Evolutionary conservation across 140 eudicot species (phyloP), one percentile per base, ranked within the genome.

Genomic region (Flaveria floridana): DNA sequence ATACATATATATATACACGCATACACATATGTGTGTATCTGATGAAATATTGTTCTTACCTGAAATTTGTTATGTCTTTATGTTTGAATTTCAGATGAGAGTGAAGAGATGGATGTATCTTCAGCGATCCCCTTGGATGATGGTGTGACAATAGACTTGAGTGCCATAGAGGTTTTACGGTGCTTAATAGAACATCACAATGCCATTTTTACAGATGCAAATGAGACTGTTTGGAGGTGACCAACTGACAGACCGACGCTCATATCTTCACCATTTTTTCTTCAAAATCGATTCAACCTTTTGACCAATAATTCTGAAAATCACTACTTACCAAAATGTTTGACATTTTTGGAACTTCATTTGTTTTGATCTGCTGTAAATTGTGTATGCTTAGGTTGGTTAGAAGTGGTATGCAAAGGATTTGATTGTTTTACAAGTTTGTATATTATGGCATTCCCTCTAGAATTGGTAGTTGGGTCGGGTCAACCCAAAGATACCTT

Each of bases 181-280:
- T 88, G 96, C 82, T 82, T 94, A 61, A 89, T 90, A 9, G 92
- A 90, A 59, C 99, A 94, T 75, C 99, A 94, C 78, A 94, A 86
- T 78, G 87, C 96, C 25, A 86, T 90, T 75, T 94, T 90, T 89
- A 90, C 94, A 1, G 97, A 94, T 80, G 96, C 99, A 65, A 87
- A 88, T 55, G 96, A 86, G 76, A 88, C 99, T 63, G 87, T 88
- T 66, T 90, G 99, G 99, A 87, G 91, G 84, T 90, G 85, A 85
- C 42, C 66, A 15, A 1, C 53, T 1, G 21, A 53, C n/a, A 0
- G 8, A 53, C 41, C 41, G 7, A 5, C 3, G 10, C 59, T 63
- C 47, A 25, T 51, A 11, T 47, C 55, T 28, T 70, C 39, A 57
- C 21, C 47, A 39, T 76, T 67, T 28, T 9, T 53, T 66, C 19